Base-by-base conservation (phyloP, 805 yeast genomes). In the baker's yeast (Saccharomyces cerevisiae) region DNA sequence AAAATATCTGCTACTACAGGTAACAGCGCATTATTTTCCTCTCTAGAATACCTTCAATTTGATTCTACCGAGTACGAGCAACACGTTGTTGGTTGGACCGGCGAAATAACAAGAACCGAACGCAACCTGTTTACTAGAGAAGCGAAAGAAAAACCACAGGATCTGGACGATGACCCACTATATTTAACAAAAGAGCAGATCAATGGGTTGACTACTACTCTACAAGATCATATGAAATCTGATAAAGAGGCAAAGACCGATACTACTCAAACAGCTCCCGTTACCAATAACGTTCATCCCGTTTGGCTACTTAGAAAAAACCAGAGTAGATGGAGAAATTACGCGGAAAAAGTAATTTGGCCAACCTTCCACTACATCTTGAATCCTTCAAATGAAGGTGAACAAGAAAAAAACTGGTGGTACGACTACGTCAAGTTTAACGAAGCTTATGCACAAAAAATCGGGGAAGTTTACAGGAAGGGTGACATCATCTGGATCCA, bases 401-500 rank as follows among this genome's bases (percentile, higher is more conserved):
- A 78, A 41, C 57, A 61, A 29, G 92, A 88, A 65, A 78, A 82
- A 48, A 77, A 80, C 49, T 90, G 96, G 96, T 83, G 85, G 84
- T 79, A 84, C 67, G 95, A 88, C 66, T 94, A 94, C 67, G 96
- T 89, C 50, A 82, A 79, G 64, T 86, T 90, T 74, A 94, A 94
- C 70, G 96, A 89, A 71, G 90, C 90, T 9, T 94, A 87, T 69
- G 90, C 94, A 48, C 82, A 87, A 55, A 86, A 82, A 62, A 84
- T 94, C 59, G 76, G 82, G 60, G 76, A 79, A 49, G 76, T 87
- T 30, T 94, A 90, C 68, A 72, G 81, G 58, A 89, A 91, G 3
- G 99, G 99, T 36, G 97, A 91, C 68, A 77, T 91, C 43, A 84
- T 91, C 54, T 88, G 96, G 95, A 79, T 91, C 61, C 97, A 91